Evolutionary conservation across 208 protist species (phyloP).

Genomic region (Phytomonas francai): DNA sequence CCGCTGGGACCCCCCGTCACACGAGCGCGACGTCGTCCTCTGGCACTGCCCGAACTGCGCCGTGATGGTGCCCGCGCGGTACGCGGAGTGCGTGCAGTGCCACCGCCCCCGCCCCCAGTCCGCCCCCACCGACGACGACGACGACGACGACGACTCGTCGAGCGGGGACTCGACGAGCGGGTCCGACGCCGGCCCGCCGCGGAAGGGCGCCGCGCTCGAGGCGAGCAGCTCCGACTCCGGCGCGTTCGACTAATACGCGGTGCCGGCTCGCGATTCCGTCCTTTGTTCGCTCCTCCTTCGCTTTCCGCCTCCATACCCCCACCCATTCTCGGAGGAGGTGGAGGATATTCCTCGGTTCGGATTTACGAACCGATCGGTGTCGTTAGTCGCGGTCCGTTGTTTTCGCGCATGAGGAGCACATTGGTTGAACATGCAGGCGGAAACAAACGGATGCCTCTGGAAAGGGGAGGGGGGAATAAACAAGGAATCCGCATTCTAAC

Average conservation of each 20-base stretch:
- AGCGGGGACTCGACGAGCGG: no score
- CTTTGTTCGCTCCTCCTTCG: no score
- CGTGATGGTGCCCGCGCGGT: conserved; percentile 43
- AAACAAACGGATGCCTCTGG: not conserved
- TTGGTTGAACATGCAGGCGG: not conserved
- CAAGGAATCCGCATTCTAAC: not conserved
- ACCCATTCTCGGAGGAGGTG: no score
- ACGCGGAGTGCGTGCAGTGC: conserved; percentile 76
- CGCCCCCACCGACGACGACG: conserved; percentile 15
- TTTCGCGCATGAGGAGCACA: not conserved
- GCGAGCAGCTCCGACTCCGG: not conserved
- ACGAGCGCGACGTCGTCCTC: conserved; percentile 66
- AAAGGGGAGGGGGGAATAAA: not conserved
- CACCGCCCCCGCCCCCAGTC: conserved; percentile 30
- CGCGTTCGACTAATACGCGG: not conserved
- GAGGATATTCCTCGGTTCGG: no score
- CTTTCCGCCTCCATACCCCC: no score
- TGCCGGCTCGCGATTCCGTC: no score
- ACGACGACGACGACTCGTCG: conserved; percentile 9
- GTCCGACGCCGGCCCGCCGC: no score
- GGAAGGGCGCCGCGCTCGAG: not conserved
- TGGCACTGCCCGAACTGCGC: conserved; percentile 74
- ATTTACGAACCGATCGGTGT: no score
- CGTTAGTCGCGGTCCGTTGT: not conserved
- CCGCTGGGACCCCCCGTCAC: conserved; percentile 55